Evolutionary conservation across 306 rosid genomes (phyloP).

Genomic region (Quercus wislizeni): DNA sequence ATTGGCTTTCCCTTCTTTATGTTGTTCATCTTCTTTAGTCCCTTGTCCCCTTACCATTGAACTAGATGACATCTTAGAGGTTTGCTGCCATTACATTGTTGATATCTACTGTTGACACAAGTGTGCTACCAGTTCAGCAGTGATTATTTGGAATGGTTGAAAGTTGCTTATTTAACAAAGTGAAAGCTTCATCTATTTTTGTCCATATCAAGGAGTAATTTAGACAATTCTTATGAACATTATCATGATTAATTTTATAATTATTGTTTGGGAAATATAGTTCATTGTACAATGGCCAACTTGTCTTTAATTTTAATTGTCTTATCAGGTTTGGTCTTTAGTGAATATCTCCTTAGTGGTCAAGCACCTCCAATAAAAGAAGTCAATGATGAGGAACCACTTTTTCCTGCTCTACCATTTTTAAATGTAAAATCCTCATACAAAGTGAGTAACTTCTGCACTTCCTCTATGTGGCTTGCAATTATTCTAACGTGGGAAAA

Average conservation of each 20-base stretch:
- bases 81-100: neutral
- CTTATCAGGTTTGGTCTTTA: slow-evolving; percentile 82
- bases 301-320: slow-evolving; percentile 27
- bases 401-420: slow-evolving; percentile 74
- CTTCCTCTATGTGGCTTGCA: slow-evolving; percentile 8
- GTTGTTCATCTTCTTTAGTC: neutral
- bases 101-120: neutral
- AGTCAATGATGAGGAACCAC: slow-evolving; percentile 89
- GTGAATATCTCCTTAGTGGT: slow-evolving; percentile 89
- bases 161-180: neutral
- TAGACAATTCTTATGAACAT: neutral
- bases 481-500: neutral
- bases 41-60: neutral
- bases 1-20: neutral
- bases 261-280: neutral
- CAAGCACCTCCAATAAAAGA: slow-evolving; percentile 82
- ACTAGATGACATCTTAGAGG: neutral
- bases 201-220: neutral
- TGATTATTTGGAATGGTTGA: neutral
- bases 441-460: slow-evolving; percentile 49
- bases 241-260: neutral
- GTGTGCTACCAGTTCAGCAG: neutral
- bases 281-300: neutral
- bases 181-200: neutral
- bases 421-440: slow-evolving; percentile 49